Evolutionary conservation across 2,329 filamentous ascomycete species (phyloP), one percentile per base, ranked within the genome.

Genomic region (Ceratocystis colombiana): DNA sequence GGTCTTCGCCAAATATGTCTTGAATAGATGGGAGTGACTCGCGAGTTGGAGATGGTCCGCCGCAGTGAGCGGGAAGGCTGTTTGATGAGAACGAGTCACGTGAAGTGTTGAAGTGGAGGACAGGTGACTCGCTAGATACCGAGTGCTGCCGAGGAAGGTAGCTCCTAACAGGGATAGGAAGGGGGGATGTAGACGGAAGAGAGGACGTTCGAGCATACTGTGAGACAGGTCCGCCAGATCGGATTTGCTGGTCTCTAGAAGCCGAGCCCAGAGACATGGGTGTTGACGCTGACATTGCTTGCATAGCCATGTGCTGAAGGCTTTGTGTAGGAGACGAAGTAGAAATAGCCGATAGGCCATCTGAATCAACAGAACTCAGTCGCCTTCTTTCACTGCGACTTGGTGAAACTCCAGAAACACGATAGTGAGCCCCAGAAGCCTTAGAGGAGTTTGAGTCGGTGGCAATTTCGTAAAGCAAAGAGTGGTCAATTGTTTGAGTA

Each of bases 261-360:
- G 44, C 7, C 5, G 41, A 20, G 41, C 22, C 44, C 3, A 20
- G 4, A 22, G 53, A n/a, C 53, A 20, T 22, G 20, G 44, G 61
- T 22, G 44, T 46, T 30, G 64, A 65, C 7, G 64, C 64, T 37
- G 64, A 65, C 64, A 65, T 65, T 22, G 64, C 64, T 61, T 65
- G 64, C 20, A 65, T 57, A 25, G 64, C 64, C 64, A 65, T 65
- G 20, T 57, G 17, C 44, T 61, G 64, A 15, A 65, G 55, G 7
- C 30, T 59, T 33, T 61, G 64, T 10, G 37, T 46, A 4, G 64
- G 64, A 2, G 64, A 65, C 12, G 64, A 57, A 12, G 64, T 25
- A 10, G 64, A 65, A 15, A 45, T 59, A 17, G 64, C 37, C 10
- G 64, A 65, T 10, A 65, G 8, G 12, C 53, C 41, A 41, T 65